Conservation (phyloP, 2,329 filamentous ascomycete genomes). For the Exophiala sp. region DNA sequence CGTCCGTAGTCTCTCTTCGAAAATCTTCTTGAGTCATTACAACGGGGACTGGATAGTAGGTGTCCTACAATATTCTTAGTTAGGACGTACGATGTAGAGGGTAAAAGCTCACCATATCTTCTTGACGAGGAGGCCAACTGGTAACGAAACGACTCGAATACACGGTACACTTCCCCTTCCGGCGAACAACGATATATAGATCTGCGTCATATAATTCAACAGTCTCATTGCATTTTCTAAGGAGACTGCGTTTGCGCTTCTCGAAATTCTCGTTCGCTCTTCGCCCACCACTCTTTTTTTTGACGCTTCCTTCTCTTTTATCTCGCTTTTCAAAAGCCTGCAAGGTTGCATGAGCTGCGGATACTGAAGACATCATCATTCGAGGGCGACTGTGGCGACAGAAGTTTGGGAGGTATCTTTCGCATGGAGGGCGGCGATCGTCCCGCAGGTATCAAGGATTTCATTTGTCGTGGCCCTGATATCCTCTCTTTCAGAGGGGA, state of each 20-base stretch:
- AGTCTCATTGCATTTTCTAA: constrained; percentile 13
- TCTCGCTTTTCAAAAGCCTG: constrained; percentile 3
- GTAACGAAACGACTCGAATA: constrained; percentile 2
- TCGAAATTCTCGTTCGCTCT: constrained; percentile 13
- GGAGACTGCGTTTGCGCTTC: constrained; percentile 10
- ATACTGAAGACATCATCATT: constrained; percentile 5
- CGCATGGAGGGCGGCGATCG: neutral
- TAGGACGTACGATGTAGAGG: constrained; percentile 1
- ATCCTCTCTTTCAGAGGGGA: neutral
- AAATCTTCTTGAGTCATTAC: constrained; percentile 11
- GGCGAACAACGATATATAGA: constrained; percentile 7
- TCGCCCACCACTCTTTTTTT: constrained; percentile 3
- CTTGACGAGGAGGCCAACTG: constrained; percentile 6
- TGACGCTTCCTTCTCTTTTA: constrained; percentile 6
- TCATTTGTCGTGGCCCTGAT: neutral
- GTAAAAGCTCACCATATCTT: constrained; percentile 8
- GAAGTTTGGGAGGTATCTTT: neutral
- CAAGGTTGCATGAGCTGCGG: neutral
- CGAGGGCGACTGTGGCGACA: neutral
- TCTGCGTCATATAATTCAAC: constrained; percentile 6
- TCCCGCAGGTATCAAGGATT: neutral
- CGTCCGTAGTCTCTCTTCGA: constrained; percentile 6
- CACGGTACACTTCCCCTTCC: constrained; percentile 7
- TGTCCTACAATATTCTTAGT: constrained; percentile 7
- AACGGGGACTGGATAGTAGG: constrained; percentile 9